Evolutionary conservation across 176 grass and related monocot genomes (phyloP).

Genomic region (Alopecurus myosuroides): DNA sequence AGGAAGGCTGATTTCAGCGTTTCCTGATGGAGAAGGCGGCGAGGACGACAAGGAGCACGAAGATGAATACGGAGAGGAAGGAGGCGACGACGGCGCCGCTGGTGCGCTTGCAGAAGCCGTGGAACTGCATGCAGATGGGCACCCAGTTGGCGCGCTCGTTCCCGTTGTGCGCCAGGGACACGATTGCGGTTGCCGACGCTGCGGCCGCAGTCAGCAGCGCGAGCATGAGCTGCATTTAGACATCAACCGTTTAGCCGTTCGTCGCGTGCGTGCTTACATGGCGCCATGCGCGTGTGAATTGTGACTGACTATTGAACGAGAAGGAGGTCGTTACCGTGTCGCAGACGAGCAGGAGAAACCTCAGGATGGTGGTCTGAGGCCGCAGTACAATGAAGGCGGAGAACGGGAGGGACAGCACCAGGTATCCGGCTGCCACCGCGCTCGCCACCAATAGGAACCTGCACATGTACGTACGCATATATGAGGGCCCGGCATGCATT

Average conservation of each 20-base stretch:
- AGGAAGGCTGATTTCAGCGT: constrained; percentile 24
- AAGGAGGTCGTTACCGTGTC: constrained; percentile 34
- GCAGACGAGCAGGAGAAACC: constrained; percentile 70
- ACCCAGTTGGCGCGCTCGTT: constrained; percentile 83
- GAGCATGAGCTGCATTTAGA: constrained; percentile 42
- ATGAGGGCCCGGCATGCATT: not conserved
- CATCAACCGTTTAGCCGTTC: not conserved
- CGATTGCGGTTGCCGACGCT: constrained; percentile 56
- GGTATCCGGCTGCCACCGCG: constrained; percentile 64
- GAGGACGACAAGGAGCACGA: constrained; percentile 69
- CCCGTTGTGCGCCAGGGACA: constrained; percentile 80
- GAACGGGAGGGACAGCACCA: constrained; percentile 86
- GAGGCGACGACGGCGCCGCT: constrained; percentile 80
- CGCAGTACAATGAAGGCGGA: constrained; percentile 52
- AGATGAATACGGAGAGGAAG: constrained; percentile 73
- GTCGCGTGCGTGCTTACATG: not conserved
- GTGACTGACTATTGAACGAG: not conserved
- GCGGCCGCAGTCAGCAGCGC: constrained; percentile 55
- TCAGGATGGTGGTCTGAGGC: constrained; percentile 49
- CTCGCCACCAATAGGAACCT: constrained; percentile 88
- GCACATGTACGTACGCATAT: not conserved
- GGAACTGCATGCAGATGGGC: constrained; percentile 92
- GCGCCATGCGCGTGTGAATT: too few relatives aligned
- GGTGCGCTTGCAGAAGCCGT: constrained; percentile 75
- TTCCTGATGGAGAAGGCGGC: constrained; percentile 56